Base-by-base conservation (phyloP, 2,329 filamentous ascomycete species). In the Plenodomus biglobosus region DNA sequence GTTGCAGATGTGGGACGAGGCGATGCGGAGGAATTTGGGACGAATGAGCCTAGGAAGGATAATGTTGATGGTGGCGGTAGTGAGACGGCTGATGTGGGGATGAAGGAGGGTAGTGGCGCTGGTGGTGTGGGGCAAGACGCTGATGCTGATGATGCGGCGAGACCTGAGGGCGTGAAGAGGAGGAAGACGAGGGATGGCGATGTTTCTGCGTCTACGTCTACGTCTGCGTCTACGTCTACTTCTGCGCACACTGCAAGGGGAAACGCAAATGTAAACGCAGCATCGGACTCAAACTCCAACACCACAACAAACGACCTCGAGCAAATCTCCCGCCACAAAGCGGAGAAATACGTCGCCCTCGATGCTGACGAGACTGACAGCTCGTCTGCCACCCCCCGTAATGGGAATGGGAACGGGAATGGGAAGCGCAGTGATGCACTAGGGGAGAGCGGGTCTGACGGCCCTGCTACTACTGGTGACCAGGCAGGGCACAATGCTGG, bases 321-420 rank as follows among this genome's bases (percentile, higher is more conserved):
- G 20, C 42, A 35, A 21, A 39, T 40, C 41, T 34, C 18, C 8
- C 47, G 42, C 13, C 37, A 50, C 17, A 50, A 45, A 18, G 47
- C 47, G 5, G 35, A 53, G 8, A 52, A 50, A 30, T 51, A 46
- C 34, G 41, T 47, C 5, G 47, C 48, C 20, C 42, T 58, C 15
- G 40, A 58, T 15, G 38, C 20, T 8, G 52, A 53, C 20, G 52
- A 51, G 19, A 38, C 44, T 10, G 32, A 37, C 17, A 47, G 49
- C 2, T 22, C 53, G n/a, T 32, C 42, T 7, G 32, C 42, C n/a
- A n/a, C n/a, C n/a, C n/a, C n/a, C n/a, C n/a, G n/a, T n/a, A n/a
- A n/a, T 2, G 21, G 20, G 3, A 44, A 22, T 1, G 21, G n/a
- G n/a, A n/a, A n/a, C n/a, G n/a, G n/a, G n/a, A n/a, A n/a, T n/a